phyloP scores from a whole-genome alignment of 768 basidiomycete genomes.

The Obba rivulosa region DNA sequence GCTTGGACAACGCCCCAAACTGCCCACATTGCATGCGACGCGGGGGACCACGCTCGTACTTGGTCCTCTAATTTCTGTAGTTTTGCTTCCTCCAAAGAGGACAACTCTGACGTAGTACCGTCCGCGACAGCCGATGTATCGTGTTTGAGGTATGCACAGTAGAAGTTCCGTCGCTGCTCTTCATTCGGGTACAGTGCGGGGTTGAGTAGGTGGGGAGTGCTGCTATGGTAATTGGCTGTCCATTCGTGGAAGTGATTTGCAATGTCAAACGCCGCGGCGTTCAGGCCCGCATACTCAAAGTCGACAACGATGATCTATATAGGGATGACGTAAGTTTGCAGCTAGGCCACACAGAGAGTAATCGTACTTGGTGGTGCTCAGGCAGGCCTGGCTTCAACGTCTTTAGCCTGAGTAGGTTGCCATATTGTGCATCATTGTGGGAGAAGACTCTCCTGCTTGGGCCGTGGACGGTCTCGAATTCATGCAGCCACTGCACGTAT shows the following conservation, averaged over 20 bases:
- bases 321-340: constrained; percentile 13
- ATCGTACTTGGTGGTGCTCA: constrained; percentile 70
- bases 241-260: constrained; percentile 98
- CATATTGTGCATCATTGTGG: constrained; percentile 96
- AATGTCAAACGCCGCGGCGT: constrained; percentile 92
- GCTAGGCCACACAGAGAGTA: neutral
- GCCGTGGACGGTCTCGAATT: constrained; percentile 50
- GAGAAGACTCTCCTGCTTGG: constrained; percentile 69
- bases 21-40: constrained; percentile 89
- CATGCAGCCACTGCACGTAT: constrained; percentile 68
- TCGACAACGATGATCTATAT: constrained; percentile 88
- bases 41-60: constrained; percentile 84
- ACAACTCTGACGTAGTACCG: constrained; percentile 12
- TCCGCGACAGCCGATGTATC: constrained; percentile 23
- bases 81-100: constrained; percentile 31
- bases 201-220: constrained; percentile 63
- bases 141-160: constrained; percentile 72
- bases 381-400: constrained; percentile 49
- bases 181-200: constrained; percentile 63
- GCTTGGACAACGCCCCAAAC: constrained; percentile 95
- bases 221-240: constrained; percentile 84
- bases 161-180: constrained; percentile 77
- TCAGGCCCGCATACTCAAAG: constrained; percentile 94
- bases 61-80: constrained; percentile 66
- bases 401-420: constrained; percentile 79